Percentiles rank a stretch among this genome's conserved stretches.
phyloP scores from a whole-genome alignment of 768 basidiomycete species.

The Trametes elegans region DNA sequence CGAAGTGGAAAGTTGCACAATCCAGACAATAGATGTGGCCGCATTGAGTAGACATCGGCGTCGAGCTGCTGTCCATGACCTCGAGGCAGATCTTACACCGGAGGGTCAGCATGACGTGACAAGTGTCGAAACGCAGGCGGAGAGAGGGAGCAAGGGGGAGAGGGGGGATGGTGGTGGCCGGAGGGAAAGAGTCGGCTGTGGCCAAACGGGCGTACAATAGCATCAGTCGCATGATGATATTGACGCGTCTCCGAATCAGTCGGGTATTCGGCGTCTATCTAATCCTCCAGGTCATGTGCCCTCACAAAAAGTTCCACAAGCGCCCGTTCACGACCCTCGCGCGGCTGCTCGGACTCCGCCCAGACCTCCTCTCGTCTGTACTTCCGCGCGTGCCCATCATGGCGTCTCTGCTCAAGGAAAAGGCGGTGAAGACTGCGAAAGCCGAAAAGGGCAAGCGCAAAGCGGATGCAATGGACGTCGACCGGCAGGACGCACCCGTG shows the following conservation, averaged over 20 bases:
- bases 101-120: slow-evolving; percentile 12
- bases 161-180: slow-evolving; percentile 2
- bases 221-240: too few relatives aligned
- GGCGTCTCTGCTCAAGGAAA: slow-evolving; percentile 64
- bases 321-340: background rate
- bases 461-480: slow-evolving; percentile 58
- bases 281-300: slow-evolving; percentile 5
- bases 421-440: slow-evolving; percentile 54
- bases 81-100: slow-evolving; percentile 25
- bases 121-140: too few relatives aligned
- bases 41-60: slow-evolving; percentile 24
- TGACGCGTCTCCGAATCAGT: slow-evolving; percentile 5
- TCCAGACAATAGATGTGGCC: slow-evolving; percentile 28
- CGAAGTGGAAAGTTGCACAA: slow-evolving; percentile 27
- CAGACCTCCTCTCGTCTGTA: background rate
- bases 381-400: slow-evolving; percentile 33
- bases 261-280: slow-evolving; percentile 10
- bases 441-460: slow-evolving; percentile 62
- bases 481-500: slow-evolving; percentile 37
- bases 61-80: background rate
- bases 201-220: background rate
- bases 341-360: background rate
- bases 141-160: background rate
- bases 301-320: background rate
- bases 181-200: slow-evolving; percentile 1